Evolutionary conservation across 108 stramenopile species (phyloP).

Genomic region (Skeletonema potamos): DNA sequence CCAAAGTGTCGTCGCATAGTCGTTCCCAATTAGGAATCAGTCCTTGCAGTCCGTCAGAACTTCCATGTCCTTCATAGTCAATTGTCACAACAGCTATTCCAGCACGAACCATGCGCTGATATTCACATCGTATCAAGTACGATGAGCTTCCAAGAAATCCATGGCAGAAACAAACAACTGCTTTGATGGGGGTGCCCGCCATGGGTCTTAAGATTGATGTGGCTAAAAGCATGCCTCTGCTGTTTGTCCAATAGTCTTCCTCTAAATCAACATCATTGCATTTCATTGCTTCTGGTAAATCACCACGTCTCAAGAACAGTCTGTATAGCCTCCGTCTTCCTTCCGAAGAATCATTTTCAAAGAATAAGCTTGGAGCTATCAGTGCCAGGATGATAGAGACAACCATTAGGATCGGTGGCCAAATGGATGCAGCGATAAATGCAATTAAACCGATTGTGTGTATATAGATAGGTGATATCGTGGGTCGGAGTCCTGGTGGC

Average conservation of each 20-base stretch:
- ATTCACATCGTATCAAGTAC: constrained; percentile 44
- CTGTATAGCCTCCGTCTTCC: constrained; percentile 27
- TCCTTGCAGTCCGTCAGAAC: constrained; percentile 48
- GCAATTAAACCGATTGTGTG: neutral
- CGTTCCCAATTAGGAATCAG: constrained; percentile 46
- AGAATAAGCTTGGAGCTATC: constrained; percentile 10
- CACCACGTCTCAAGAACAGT: constrained; percentile 41
- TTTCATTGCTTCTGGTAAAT: constrained; percentile 39
- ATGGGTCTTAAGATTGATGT: constrained; percentile 52
- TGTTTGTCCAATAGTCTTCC: constrained; percentile 48
- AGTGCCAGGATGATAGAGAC: constrained; percentile 2
- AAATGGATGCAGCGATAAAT: neutral
- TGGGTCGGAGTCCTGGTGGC: neutral
- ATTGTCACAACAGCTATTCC: constrained; percentile 60
- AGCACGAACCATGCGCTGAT: constrained; percentile 34
- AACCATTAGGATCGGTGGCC: constrained; percentile 24
- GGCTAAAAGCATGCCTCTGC: constrained; percentile 44
- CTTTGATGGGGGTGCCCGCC: constrained; percentile 33
- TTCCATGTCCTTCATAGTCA: constrained; percentile 69
- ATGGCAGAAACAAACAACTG: constrained; percentile 61
- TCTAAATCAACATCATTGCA: constrained; percentile 39
- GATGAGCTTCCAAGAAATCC: constrained; percentile 55
- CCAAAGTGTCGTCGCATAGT: constrained; percentile 44
- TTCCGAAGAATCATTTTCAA: constrained; percentile 11
- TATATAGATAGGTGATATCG: neutral